Conservation (phyloP, 2,329 filamentous ascomycete species). For the Aspergillus ibericus region DNA sequence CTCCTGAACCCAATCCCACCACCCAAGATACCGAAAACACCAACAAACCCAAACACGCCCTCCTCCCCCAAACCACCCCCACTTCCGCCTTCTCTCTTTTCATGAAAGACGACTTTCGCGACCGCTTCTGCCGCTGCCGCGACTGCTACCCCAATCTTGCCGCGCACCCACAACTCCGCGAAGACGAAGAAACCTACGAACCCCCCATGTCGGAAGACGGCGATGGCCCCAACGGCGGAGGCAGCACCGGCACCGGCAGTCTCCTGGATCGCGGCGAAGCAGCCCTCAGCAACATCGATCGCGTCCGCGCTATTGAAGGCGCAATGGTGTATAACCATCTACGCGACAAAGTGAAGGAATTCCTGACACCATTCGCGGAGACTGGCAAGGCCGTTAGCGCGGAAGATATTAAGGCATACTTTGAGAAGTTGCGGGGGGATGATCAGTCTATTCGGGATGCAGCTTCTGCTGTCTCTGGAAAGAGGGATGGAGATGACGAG, state of each 20-base stretch:
- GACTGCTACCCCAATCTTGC: slow-evolving; percentile 75
- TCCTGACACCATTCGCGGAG: slow-evolving; percentile 91
- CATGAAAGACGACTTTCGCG: slow-evolving; percentile 74
- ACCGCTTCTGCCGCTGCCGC: slow-evolving; percentile 77
- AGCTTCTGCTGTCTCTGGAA: slow-evolving; percentile 52
- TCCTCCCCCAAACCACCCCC: slow-evolving; percentile 57
- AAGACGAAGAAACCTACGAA: slow-evolving; percentile 93
- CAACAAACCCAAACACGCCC: slow-evolving; percentile 56
- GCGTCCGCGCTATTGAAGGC: slow-evolving; percentile 89
- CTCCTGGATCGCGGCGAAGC: slow-evolving; percentile 90
- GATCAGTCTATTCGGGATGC: slow-evolving; percentile 69
- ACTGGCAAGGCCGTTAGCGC: slow-evolving; percentile 84
- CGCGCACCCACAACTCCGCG: slow-evolving; percentile 75
- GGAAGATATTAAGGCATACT: slow-evolving; percentile 95
- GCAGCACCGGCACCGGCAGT: slow-evolving; percentile 69
- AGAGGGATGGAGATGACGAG: slow-evolving; percentile 29
- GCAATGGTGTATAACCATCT: slow-evolving; percentile 98
- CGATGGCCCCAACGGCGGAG: slow-evolving; percentile 45
- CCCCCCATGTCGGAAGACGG: slow-evolving; percentile 74
- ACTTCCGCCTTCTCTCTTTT: slow-evolving; percentile 74
- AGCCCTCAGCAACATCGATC: slow-evolving; percentile 85
- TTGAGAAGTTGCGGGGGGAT: slow-evolving; percentile 90
- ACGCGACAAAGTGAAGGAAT: slow-evolving; percentile 92
- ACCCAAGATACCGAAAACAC: not conserved
- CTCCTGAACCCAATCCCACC: slow-evolving; percentile 10